Evolutionary conservation across 306 rosid genomes (phyloP).

Genomic region (Prunus salicina): DNA sequence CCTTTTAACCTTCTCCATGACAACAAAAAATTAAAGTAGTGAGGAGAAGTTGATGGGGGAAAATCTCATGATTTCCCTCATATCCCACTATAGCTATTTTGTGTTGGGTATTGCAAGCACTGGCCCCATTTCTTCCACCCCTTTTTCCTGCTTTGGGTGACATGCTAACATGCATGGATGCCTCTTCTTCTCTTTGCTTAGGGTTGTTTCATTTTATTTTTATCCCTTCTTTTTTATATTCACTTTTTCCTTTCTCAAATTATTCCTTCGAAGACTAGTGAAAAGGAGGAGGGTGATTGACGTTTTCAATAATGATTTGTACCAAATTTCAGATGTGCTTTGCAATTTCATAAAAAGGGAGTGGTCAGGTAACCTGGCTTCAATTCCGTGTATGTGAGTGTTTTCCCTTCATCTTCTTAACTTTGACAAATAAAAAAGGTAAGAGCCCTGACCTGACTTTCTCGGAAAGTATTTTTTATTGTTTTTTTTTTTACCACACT

Average conservation of each 20-base stretch:
- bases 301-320: constrained; percentile 46
- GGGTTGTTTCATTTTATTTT: constrained; percentile 15
- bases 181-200: constrained; percentile 24
- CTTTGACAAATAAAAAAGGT: too few species aligned
- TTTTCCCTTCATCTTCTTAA: background rate
- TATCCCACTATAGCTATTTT: constrained; percentile 27
- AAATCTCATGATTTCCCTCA: constrained; percentile 21
- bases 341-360: background rate
- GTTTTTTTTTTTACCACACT: too few species aligned
- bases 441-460: too few species aligned
- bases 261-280: constrained; percentile 34
- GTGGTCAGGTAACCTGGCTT: background rate
- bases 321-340: background rate
- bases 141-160: constrained; percentile 63
- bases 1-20: constrained; percentile 36
- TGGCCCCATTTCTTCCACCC: constrained; percentile 55
- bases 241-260: constrained; percentile 30
- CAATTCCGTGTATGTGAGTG: too few species aligned
- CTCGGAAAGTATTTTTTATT: too few species aligned
- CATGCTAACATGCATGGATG: constrained; percentile 66
- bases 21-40: background rate
- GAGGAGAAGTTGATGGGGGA: constrained; percentile 1
- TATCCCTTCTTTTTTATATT: background rate
- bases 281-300: constrained; percentile 38
- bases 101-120: constrained; percentile 42